phyloP scores from a whole-genome alignment of 768 basidiomycete species.

The Paxillus involutus region DNA sequence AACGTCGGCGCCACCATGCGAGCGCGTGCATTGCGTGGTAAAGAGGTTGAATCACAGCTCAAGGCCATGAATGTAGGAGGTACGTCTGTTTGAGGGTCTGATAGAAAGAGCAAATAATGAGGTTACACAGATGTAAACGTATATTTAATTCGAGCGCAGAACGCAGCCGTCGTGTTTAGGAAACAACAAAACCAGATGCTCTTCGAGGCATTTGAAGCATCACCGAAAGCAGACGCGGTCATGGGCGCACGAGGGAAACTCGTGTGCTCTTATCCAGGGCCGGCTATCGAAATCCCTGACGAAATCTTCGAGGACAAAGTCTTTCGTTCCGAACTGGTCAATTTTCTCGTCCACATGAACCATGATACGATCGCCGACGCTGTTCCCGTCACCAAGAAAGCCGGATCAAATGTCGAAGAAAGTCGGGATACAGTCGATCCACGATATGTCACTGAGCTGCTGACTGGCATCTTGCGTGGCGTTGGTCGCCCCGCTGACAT shows the following conservation, averaged over 20 bases:
- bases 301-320: conserved; percentile 22
- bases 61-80: conserved; percentile 22
- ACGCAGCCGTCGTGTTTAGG: conserved; percentile 45
- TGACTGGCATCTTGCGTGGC: conserved; percentile 43
- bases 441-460: conserved; percentile 45
- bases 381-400: conserved; percentile 36
- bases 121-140: conserved; percentile 33
- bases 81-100: conserved; percentile 2
- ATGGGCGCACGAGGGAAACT: conserved; percentile 41
- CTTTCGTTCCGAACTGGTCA: conserved; percentile 36
- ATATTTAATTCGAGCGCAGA: conserved; percentile 43
- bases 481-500: conserved; percentile 21
- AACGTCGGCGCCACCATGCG: conserved; percentile 6
- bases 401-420: conserved; percentile 24
- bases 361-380: conserved; percentile 30
- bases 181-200: conserved; percentile 21
- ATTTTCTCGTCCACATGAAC: conserved; percentile 37
- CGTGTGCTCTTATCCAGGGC: conserved; percentile 44
- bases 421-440: conserved; percentile 31
- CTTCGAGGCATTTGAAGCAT: conserved; percentile 48
- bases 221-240: conserved; percentile 32
- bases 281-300: conserved; percentile 37
- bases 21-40: not conserved
- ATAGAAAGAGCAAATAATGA: not conserved
- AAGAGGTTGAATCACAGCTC: conserved; percentile 14